These are phyloP conservation scores for Arxiozyma bovina DNA, from an alignment of 1,139 yeast species.

Conservation along the genomic window DNA sequence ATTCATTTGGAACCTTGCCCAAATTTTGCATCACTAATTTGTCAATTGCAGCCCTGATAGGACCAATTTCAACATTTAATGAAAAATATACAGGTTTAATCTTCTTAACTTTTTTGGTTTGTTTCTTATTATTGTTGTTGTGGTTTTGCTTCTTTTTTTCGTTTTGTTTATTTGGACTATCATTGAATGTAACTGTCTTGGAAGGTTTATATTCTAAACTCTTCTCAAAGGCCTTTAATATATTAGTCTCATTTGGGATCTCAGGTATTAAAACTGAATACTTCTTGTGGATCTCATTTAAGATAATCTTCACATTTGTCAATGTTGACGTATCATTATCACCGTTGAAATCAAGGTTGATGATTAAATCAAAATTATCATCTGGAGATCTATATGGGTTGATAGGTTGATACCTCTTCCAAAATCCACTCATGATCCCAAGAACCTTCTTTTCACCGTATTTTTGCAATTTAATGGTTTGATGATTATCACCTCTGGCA, in stretches of 20 bases:
- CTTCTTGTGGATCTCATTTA: conserved; percentile 33
- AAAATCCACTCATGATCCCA: conserved; percentile 65
- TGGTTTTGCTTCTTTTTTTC: conserved; percentile 7
- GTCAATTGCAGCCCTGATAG: conserved; percentile 4
- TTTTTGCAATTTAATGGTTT: conserved; percentile 53
- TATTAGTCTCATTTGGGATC: conserved; percentile 37
- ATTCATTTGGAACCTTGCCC: conserved; percentile 1
- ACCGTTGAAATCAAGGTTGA: conserved; percentile 42
- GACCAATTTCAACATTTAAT: background rate
- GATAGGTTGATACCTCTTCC: conserved; percentile 59
- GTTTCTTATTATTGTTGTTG: conserved; percentile 10
- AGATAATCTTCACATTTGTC: conserved; percentile 41
- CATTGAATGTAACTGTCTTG: conserved; percentile 18
- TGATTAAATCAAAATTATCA: conserved; percentile 51
- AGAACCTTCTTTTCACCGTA: conserved; percentile 42
- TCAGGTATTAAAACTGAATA: conserved; percentile 42
- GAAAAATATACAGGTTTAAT: conserved; percentile 34
- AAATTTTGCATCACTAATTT: conserved; percentile 6
- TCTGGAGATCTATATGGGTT: conserved; percentile 49
- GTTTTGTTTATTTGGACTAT: conserved; percentile 12
- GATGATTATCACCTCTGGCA: conserved; percentile 82
- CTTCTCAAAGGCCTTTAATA: conserved; percentile 37
- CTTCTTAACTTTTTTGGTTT: conserved; percentile 14
- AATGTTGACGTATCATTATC: conserved; percentile 39
- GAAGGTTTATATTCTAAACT: conserved; percentile 50